Percentiles rank a stretch among this genome's conserved stretches.
These are phyloP conservation scores for Austroboletus sp. DNA, from an alignment of 1,284 basidiomycete species.

Conservation along the genomic window DNA sequence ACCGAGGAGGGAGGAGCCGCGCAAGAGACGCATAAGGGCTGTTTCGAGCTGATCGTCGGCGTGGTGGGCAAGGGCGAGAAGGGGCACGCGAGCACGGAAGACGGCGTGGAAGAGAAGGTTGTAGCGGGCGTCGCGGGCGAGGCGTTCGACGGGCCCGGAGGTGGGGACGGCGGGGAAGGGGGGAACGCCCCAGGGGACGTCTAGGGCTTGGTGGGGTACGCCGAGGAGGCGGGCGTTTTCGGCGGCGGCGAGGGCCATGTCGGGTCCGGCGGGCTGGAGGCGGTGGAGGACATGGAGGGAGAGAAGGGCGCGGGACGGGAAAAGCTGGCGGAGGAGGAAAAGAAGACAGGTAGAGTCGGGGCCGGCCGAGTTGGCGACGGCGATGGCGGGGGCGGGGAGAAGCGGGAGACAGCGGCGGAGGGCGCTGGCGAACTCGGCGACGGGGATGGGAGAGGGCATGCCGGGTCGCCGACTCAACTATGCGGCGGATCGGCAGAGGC, in stretches of 20 bases:
- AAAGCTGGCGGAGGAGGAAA: conserved; percentile 49
- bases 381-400: conserved; percentile 21
- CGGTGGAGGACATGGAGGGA: conserved; percentile 64
- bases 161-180: conserved; percentile 44
- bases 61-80: conserved; percentile 65
- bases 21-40: conserved; percentile 57
- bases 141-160: conserved; percentile 42
- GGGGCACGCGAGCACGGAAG: conserved; percentile 32
- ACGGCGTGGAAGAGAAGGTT: conserved; percentile 48
- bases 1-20: conserved; percentile 49
- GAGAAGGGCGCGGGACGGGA: conserved; percentile 35
- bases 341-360: conserved; percentile 72
- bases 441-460: conserved; percentile 27
- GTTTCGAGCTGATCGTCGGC: conserved; percentile 77
- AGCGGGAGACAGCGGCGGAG: conserved; percentile 15
- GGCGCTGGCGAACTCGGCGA: conserved; percentile 41
- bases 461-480: too few relatives aligned
- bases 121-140: conserved; percentile 56
- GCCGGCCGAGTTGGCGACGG: conserved; percentile 70
- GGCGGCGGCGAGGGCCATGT: conserved; percentile 49
- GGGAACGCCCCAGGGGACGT: conserved; percentile 50
- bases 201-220: conserved; percentile 41
- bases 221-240: conserved; percentile 39
- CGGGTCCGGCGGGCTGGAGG: conserved; percentile 49
- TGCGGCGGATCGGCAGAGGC: too few relatives aligned